Conservation (phyloP, 2,329 filamentous ascomycete genomes). For the Sphaerulina vaccinii region DNA sequence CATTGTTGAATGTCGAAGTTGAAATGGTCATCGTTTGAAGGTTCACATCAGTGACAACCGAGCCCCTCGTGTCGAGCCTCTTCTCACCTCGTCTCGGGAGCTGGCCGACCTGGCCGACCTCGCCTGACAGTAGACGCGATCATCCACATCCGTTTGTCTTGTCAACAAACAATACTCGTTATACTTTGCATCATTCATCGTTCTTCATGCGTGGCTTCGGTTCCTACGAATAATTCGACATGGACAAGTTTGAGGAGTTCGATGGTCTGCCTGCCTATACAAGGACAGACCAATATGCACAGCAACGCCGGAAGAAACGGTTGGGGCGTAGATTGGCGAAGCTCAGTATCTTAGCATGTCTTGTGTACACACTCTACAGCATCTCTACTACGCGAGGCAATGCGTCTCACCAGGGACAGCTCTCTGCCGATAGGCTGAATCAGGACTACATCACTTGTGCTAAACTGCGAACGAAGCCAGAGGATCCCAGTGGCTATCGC, state of each 20-base stretch:
- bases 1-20: too few species aligned
- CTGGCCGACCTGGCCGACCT: too few species aligned
- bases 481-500: constrained; percentile 57
- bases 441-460: constrained; percentile 57
- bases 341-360: neutral
- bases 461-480: constrained; percentile 54
- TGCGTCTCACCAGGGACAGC: constrained; percentile 8
- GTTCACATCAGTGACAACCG: too few species aligned
- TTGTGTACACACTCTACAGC: constrained; percentile 1
- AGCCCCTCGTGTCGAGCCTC: too few species aligned
- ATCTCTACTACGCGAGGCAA: neutral
- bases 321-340: neutral
- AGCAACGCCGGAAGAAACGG: neutral
- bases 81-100: too few species aligned
- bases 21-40: too few species aligned
- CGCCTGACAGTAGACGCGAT: too few species aligned
- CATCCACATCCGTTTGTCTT: too few species aligned
- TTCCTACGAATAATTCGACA: neutral
- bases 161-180: too few species aligned
- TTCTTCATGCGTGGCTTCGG: too few species aligned
- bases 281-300: neutral
- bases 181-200: too few species aligned
- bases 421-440: constrained; percentile 56
- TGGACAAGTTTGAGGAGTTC: constrained; percentile 1
- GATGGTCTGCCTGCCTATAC: constrained; percentile 2